Evolutionary conservation across 2,329 filamentous ascomycete genomes (phyloP).

Genomic region (Sporothrix sp.): DNA sequence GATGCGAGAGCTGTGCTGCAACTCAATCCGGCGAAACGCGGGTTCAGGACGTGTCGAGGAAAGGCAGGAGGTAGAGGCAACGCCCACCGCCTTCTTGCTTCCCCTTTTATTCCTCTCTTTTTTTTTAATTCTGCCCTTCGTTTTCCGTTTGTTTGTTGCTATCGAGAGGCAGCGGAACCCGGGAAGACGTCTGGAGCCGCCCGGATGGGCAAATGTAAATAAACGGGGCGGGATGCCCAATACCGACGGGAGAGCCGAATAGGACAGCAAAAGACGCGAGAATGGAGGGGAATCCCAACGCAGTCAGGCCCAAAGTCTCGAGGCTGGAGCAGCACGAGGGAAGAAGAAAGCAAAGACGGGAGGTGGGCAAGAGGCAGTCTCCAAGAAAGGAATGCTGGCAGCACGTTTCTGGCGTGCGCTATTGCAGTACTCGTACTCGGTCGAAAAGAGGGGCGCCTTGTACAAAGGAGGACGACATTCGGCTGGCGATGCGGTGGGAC

Average conservation of each 20-base stretch:
- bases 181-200: background rate
- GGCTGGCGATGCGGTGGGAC: too few relatives aligned
- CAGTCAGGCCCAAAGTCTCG: too few relatives aligned
- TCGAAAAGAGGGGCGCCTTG: constrained; percentile 7
- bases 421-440: constrained; percentile 1
- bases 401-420: background rate
- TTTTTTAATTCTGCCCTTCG: background rate
- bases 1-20: background rate
- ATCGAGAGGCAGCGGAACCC: background rate
- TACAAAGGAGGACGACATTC: background rate
- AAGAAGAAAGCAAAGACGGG: background rate
- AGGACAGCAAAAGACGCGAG: background rate
- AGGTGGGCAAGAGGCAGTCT: background rate
- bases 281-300: background rate
- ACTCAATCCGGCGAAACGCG: constrained; percentile 4
- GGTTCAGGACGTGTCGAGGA: background rate
- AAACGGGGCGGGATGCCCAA: background rate
- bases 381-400: constrained; percentile 6
- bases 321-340: background rate
- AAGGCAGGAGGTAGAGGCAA: background rate
- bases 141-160: constrained; percentile 3
- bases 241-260: background rate
- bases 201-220: background rate
- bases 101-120: background rate
- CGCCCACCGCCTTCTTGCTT: background rate